These are phyloP conservation scores for Fusarium sp. DNA, from an alignment of 2,329 filamentous ascomycete species.

Conservation along the genomic window DNA sequence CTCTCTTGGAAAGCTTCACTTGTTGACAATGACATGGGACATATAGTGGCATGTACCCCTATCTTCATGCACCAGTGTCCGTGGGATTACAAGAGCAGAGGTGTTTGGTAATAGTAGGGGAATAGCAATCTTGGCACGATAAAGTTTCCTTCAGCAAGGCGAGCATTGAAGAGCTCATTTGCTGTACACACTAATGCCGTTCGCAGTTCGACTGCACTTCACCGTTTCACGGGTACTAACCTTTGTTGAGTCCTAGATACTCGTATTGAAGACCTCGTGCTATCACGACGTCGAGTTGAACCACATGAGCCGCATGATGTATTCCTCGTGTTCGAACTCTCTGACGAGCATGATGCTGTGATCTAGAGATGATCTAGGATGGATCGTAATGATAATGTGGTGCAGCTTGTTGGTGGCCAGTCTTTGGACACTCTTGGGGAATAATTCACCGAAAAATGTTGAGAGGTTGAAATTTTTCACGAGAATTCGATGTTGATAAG, in stretches of 20 bases:
- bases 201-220: conserved; percentile 34
- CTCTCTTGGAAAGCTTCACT: neutral
- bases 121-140: conserved; percentile 64
- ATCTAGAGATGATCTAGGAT: conserved; percentile 3
- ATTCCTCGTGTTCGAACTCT: conserved; percentile 7
- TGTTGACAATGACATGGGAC: neutral
- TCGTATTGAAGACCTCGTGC: conserved; percentile 30
- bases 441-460: neutral
- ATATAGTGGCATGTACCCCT: conserved; percentile 49
- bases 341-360: neutral
- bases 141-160: conserved; percentile 66
- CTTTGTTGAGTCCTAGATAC: neutral
- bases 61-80: conserved; percentile 67
- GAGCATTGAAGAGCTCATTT: conserved; percentile 63
- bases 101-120: conserved; percentile 69
- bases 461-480: conserved; percentile 26
- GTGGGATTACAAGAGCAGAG: conserved; percentile 52
- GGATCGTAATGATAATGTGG: neutral
- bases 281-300: conserved; percentile 3
- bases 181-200: conserved; percentile 71
- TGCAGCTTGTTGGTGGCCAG: neutral
- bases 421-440: neutral
- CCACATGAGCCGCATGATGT: neutral
- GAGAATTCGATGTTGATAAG: conserved; percentile 21
- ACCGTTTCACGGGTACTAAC: conserved; percentile 32